phyloP scores from a whole-genome alignment of 2,329 filamentous ascomycete genomes.

The Calonectria pauciramosa region DNA sequence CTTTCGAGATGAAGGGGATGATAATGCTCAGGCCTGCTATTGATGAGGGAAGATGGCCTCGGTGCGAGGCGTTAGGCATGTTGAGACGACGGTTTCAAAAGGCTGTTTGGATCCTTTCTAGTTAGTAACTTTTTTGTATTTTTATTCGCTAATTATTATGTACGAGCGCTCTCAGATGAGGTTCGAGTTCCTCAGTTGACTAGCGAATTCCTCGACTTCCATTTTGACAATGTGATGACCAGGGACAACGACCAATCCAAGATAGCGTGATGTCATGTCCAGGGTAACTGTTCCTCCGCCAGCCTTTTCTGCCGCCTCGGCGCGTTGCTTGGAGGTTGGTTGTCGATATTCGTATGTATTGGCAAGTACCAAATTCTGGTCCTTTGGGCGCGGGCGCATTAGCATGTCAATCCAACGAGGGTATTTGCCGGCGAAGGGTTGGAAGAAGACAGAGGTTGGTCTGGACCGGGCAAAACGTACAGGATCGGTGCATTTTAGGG shows the following conservation, averaged over 20 bases:
- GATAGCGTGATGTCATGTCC: slow-evolving; percentile 86
- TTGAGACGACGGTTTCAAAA: slow-evolving; percentile 39
- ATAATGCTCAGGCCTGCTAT: slow-evolving; percentile 20
- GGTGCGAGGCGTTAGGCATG: slow-evolving; percentile 47
- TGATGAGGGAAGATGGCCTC: slow-evolving; percentile 39
- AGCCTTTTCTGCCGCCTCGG: slow-evolving; percentile 52
- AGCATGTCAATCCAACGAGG: slow-evolving; percentile 7
- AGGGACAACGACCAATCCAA: slow-evolving; percentile 91
- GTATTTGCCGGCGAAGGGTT: not conserved
- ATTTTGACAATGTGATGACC: slow-evolving; percentile 89
- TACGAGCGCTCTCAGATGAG: slow-evolving; percentile 30
- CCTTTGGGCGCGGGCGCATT: slow-evolving; percentile 63
- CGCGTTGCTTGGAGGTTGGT: slow-evolving; percentile 68
- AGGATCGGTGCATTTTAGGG: slow-evolving; percentile 94
- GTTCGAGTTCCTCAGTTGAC: slow-evolving; percentile 58
- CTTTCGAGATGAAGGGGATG: slow-evolving; percentile 1
- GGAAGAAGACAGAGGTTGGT: not conserved
- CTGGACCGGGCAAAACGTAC: slow-evolving; percentile 64
- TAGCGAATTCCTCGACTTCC: slow-evolving; percentile 83
- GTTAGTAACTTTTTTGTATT: slow-evolving; percentile 45
- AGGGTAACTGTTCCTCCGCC: slow-evolving; percentile 65
- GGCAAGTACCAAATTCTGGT: slow-evolving; percentile 88
- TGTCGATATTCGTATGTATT: slow-evolving; percentile 91
- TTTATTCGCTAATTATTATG: slow-evolving; percentile 45
- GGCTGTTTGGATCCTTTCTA: slow-evolving; percentile 39